Conservation (phyloP, 208 protist species). For the Crithidia mellificae region DNA sequence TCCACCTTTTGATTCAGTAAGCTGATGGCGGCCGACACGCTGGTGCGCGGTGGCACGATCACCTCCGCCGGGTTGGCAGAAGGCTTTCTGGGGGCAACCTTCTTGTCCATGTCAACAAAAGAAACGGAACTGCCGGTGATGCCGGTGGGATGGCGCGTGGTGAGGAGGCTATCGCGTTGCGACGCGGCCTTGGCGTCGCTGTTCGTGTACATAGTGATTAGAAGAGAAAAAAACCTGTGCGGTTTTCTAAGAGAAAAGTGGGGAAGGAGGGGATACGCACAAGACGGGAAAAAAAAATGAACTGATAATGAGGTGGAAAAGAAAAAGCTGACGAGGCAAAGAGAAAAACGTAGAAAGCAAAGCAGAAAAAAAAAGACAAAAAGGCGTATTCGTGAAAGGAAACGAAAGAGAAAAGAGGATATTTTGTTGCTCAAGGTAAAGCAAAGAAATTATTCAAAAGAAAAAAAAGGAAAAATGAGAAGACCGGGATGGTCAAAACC, state of each 20-base stretch:
- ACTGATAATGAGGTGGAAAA: neutral
- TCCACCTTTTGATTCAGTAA: constrained; percentile 7
- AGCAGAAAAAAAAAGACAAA: constrained; percentile 20
- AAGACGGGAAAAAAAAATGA: neutral
- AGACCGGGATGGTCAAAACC: too few species aligned
- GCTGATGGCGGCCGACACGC: constrained; percentile 2
- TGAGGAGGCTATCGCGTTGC: neutral
- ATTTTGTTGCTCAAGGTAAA: too few species aligned
- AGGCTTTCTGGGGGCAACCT: neutral
- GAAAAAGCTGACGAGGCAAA: neutral
- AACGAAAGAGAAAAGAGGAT: constrained; percentile 9
- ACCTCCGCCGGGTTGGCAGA: constrained; percentile 5
- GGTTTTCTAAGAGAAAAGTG: neutral
- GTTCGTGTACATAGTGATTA: neutral
- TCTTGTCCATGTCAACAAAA: neutral
- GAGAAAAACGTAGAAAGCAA: too few species aligned
- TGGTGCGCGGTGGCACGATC: constrained; percentile 14
- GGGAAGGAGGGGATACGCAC: neutral
- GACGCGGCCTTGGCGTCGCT: neutral
- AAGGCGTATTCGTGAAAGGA: neutral
- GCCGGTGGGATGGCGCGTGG: neutral
- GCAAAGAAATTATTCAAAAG: neutral
- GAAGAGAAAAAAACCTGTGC: too few species aligned
- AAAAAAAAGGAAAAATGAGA: neutral
- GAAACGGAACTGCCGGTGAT: neutral